phyloP scores from a whole-genome alignment of 1,284 basidiomycete species.

The Irpex lacteus region DNA sequence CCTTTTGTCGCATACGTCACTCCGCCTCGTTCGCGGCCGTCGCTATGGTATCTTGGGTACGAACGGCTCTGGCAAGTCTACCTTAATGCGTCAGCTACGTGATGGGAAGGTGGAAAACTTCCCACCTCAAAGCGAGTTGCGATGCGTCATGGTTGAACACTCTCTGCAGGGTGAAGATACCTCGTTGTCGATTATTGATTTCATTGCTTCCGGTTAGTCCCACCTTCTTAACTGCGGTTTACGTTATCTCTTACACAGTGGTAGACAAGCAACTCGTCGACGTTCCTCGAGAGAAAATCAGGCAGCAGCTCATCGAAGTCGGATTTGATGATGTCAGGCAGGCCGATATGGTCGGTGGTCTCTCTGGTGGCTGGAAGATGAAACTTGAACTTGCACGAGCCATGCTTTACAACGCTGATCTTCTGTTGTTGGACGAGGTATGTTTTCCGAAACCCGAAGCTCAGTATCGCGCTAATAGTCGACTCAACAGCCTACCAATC shows the following conservation, averaged over 20 bases:
- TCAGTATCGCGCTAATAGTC: slow-evolving; percentile 15
- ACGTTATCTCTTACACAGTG: slow-evolving; percentile 1
- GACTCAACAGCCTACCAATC: slow-evolving; percentile 80
- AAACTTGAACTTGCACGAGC: slow-evolving; percentile 89
- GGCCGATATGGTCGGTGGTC: slow-evolving; percentile 80
- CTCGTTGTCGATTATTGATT: slow-evolving; percentile 80
- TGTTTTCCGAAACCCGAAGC: slow-evolving; percentile 12
- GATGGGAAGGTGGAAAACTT: slow-evolving; percentile 97
- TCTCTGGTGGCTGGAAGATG: slow-evolving; percentile 99
- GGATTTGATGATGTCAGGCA: slow-evolving; percentile 92
- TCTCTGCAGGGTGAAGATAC: slow-evolving; percentile 92
- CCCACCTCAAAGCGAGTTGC: slow-evolving; percentile 84
- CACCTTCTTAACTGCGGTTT: neutral
- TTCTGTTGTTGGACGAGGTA: slow-evolving; percentile 86
- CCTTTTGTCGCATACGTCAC: slow-evolving; percentile 91
- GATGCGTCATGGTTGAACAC: slow-evolving; percentile 96
- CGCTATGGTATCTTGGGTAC: slow-evolving; percentile 95
- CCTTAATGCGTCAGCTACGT: slow-evolving; percentile 92
- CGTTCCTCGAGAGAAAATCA: slow-evolving; percentile 67
- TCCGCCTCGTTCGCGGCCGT: slow-evolving; percentile 88
- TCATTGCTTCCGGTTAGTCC: slow-evolving; percentile 74
- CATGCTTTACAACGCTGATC: slow-evolving; percentile 96
- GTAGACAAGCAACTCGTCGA: slow-evolving; percentile 60
- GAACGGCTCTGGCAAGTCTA: slow-evolving; percentile 97
- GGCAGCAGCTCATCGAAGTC: slow-evolving; percentile 78